These are phyloP conservation scores for Isatis tinctoria DNA, from an alignment of 345 rosid genomes.

Conservation along the genomic window DNA sequence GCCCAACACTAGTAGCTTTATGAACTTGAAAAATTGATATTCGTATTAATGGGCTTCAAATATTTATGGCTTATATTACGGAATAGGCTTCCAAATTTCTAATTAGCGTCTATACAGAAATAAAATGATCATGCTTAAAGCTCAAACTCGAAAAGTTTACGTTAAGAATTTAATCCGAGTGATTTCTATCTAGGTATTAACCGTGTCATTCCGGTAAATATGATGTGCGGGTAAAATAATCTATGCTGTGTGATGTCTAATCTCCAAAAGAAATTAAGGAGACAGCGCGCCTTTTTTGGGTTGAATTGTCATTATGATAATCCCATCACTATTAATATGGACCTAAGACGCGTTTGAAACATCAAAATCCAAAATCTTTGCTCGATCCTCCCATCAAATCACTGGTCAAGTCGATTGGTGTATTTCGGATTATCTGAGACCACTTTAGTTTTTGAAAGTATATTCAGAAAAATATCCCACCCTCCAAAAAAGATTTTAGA, in stretches of 20 bases:
- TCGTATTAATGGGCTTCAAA: not conserved
- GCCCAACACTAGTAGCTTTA: not conserved
- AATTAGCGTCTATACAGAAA: too few species aligned
- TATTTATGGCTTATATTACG: not conserved
- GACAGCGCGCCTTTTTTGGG: not conserved
- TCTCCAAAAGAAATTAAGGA: not conserved
- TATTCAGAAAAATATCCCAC: not conserved
- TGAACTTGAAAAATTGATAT: not conserved
- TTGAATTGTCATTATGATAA: not conserved
- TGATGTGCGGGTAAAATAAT: too few species aligned
- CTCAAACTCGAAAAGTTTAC: too few species aligned
- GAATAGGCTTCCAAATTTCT: not conserved
- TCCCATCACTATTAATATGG: conserved; percentile 16
- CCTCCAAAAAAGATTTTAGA: not conserved
- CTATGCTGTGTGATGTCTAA: not conserved
- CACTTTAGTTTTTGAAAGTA: not conserved
- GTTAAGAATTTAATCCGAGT: too few species aligned
- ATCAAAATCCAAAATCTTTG: conserved; percentile 14
- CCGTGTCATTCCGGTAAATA: too few species aligned
- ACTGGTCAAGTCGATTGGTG: conserved; percentile 10
- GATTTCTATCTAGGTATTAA: too few species aligned
- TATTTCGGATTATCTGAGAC: conserved; percentile 9
- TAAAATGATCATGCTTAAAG: too few species aligned
- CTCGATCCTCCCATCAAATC: conserved; percentile 24
- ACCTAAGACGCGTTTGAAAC: conserved; percentile 15